These are phyloP conservation scores for Naganishia albida DNA, from an alignment of 1,284 basidiomycete genomes.

Conservation along the genomic window DNA sequence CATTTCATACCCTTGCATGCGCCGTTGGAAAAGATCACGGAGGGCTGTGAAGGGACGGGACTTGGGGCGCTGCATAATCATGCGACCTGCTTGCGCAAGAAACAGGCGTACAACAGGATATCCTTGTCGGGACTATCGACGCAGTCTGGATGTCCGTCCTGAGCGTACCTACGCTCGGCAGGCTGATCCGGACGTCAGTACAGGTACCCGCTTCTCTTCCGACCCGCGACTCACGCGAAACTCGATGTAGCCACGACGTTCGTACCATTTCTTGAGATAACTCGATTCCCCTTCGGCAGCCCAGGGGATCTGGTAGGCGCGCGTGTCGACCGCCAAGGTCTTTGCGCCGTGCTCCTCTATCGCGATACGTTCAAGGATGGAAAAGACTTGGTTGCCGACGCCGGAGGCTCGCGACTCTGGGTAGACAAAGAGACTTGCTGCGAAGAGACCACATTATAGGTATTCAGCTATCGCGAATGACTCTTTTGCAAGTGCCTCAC, in stretches of 20 bases:
- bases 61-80: not conserved
- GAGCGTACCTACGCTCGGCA: constrained; percentile 8
- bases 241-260: constrained; percentile 35
- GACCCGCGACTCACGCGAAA: constrained; percentile 36
- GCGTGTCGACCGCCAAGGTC: constrained; percentile 40
- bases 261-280: constrained; percentile 36
- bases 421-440: constrained; percentile 42
- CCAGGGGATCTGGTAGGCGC: constrained; percentile 35
- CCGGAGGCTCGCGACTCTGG: constrained; percentile 34
- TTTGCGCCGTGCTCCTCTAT: constrained; percentile 35
- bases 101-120: constrained; percentile 19
- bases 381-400: constrained; percentile 36
- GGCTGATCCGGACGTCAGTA: not conserved
- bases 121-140: constrained; percentile 23
- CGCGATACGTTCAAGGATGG: constrained; percentile 38
- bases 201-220: not conserved
- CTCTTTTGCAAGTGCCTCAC: constrained; percentile 31
- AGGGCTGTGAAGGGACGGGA: no score
- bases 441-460: not conserved
- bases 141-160: constrained; percentile 20
- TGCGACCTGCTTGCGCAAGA: constrained; percentile 21
- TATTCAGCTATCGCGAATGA: constrained; percentile 5
- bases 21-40: not conserved
- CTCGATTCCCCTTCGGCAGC: constrained; percentile 21
- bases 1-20: no score